These are phyloP conservation scores for Clonostachys solani DNA, from an alignment of 2,329 filamentous ascomycete species.

Conservation along the genomic window DNA sequence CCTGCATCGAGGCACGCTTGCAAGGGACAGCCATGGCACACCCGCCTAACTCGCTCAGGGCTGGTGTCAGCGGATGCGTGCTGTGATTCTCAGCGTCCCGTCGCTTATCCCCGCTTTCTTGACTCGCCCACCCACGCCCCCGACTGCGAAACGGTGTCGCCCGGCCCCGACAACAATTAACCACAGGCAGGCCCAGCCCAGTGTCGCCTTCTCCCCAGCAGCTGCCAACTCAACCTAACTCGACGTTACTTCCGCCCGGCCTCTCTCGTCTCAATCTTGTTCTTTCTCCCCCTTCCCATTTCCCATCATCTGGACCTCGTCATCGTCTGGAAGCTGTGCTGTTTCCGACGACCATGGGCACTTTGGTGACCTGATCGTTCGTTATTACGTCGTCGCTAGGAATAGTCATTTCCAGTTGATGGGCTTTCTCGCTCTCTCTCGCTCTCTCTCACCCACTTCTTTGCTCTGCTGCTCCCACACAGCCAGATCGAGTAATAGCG, in stretches of 20 bases:
- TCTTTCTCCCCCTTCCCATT: not conserved
- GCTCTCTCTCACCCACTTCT: not conserved
- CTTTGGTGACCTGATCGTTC: not conserved
- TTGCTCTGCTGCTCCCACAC: not conserved
- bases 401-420: not conserved
- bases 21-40: no score
- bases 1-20: no score
- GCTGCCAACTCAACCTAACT: not conserved
- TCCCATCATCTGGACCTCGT: not conserved
- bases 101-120: no score
- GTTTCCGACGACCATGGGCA: constrained; percentile 2
- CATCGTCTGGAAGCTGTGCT: not conserved
- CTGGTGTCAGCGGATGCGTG: no score
- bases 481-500: not conserved
- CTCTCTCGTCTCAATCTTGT: not conserved
- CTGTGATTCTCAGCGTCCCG: no score
- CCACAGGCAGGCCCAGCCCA: no score
- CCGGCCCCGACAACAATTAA: no score
- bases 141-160: no score
- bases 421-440: not conserved
- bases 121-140: no score
- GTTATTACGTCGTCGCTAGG: not conserved
- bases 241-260: not conserved
- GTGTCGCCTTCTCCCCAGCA: not conserved
- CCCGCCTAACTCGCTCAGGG: no score